Conservation (phyloP, 192 early-diverging fungal species). For the Podila clonocystis region DNA sequence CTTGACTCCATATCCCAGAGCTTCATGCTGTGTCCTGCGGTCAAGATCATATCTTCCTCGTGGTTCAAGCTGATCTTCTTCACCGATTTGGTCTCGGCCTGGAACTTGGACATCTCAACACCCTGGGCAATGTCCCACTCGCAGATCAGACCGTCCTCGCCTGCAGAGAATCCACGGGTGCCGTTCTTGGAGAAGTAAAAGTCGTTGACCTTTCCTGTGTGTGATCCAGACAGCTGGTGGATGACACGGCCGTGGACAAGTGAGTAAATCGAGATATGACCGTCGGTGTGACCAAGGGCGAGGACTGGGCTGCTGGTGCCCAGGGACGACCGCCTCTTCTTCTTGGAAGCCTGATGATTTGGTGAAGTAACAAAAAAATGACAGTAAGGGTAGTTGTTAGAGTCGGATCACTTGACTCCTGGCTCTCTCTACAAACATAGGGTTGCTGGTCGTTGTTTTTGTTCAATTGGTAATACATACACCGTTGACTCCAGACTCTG, state of each 20-base stretch:
- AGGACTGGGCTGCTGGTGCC: constrained; percentile 47
- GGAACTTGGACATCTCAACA: constrained; percentile 59
- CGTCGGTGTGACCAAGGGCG: constrained; percentile 61
- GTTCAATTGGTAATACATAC: constrained; percentile 13
- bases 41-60: constrained; percentile 58
- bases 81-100: constrained; percentile 58
- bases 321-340: constrained; percentile 34
- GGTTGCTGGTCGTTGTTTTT: neutral
- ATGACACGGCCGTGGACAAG: constrained; percentile 56
- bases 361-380: neutral
- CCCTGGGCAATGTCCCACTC: constrained; percentile 66
- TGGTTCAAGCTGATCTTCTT: constrained; percentile 60
- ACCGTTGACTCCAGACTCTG: constrained; percentile 34
- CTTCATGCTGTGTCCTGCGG: constrained; percentile 65
- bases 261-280: constrained; percentile 61
- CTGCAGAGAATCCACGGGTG: constrained; percentile 57
- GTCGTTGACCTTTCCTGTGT: constrained; percentile 58
- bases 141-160: constrained; percentile 59
- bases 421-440: too few relatives aligned
- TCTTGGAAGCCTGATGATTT: constrained; percentile 38
- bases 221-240: constrained; percentile 55
- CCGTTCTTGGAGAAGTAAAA: constrained; percentile 60
- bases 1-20: constrained; percentile 60
- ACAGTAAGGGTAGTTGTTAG: neutral
- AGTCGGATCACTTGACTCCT: neutral